Evolutionary conservation across 495 filamentous ascomycete genomes (phyloP), one percentile per base, ranked within the genome.

Genomic region (Cercophora scortea): DNA sequence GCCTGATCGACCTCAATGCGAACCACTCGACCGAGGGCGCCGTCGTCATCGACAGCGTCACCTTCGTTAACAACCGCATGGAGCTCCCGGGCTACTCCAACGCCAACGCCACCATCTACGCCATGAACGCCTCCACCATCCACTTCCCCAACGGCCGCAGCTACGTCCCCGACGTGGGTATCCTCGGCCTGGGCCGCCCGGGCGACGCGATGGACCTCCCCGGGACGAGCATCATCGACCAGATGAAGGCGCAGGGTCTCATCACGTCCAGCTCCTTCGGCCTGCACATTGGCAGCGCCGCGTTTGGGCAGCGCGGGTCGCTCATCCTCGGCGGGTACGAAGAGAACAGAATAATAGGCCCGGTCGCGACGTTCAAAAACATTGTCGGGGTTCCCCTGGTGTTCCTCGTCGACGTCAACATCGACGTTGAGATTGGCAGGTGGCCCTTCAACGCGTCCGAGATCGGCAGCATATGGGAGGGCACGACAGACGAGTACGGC

Each of bases 261-360:
- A 70, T 70, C 12, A 61, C 65, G 3, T 78, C 73, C 0, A 70
- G 66, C 15, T 75, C 74, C 1, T 79, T 67, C 43, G 71, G 71
- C 1, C 54, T 81, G 52, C 78, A 80, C 53, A 69, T 79, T 45
- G 77, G 78, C 9, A 76, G 75, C 4, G 71, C 61, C 3, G 25
- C 47, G 1, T 54, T 63, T 9, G 43, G 55, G 1, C 63, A 73
- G 41, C 45, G 61, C 2, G 73, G 66, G 1, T 74, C 68, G 7
- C 52, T 78, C 42, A 34, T 69, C 10, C 58, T 74, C n/a, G 77
- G 77, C 5, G 76, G 77, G 0, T 80, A 74, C 55, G 74, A 80
- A 36, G 57, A 69, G 46, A 59, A 41, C 44, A 42, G 62, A 15
- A 53, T 50, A 4, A 10, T 62, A 13, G 60, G 55, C 0, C 34